phyloP scores from a whole-genome alignment of 148 eudicot species.

The Chenopodium album region DNA sequence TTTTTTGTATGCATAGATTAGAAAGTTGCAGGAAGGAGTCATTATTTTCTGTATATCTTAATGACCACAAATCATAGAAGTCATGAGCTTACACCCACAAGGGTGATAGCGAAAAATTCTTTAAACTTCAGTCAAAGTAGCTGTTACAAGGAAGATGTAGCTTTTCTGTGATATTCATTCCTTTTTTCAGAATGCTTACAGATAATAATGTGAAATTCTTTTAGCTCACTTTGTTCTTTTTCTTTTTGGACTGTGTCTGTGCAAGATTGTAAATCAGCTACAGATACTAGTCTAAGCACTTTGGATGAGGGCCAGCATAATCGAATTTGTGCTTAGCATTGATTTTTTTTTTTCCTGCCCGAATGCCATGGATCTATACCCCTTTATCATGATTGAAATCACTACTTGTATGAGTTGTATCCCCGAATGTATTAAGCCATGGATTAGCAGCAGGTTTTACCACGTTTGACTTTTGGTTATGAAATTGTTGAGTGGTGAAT shows the following conservation, averaged over 20 bases:
- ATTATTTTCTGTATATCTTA: slow-evolving; percentile 13
- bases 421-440: no score
- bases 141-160: neutral
- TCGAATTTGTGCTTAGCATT: neutral
- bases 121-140: neutral
- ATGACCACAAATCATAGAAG: neutral
- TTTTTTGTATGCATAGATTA: slow-evolving; percentile 20
- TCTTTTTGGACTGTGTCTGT: no score
- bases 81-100: neutral
- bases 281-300: no score
- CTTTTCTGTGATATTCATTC: neutral
- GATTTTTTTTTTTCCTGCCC: no score
- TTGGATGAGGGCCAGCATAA: neutral
- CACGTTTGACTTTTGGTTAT: neutral
- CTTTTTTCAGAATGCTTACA: neutral
- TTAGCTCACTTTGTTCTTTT: neutral
- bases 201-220: neutral
- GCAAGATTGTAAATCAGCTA: no score
- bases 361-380: no score
- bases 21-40: neutral
- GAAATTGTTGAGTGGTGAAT: no score
- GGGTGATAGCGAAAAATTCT: neutral
- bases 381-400: no score
- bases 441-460: neutral
- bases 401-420: no score